phyloP scores from a whole-genome alignment of 371 early-diverging fungal genomes.

The Syncephalastrum sp. region DNA sequence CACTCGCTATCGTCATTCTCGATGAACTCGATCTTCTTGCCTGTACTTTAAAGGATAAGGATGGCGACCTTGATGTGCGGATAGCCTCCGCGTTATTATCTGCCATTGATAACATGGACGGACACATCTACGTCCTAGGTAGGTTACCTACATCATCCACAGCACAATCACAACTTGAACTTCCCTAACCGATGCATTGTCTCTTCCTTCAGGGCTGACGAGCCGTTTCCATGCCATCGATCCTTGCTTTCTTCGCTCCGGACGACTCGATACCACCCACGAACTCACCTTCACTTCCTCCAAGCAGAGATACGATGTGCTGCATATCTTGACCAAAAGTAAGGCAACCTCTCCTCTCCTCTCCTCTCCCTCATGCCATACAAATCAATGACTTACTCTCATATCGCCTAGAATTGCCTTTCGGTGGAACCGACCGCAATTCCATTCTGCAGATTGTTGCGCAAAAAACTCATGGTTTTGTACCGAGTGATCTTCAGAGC shows the following conservation, averaged over 20 bases:
- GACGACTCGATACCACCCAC: constrained; percentile 53
- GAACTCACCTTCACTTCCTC: constrained; percentile 50
- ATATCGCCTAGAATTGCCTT: constrained; percentile 55
- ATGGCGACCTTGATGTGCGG: constrained; percentile 35
- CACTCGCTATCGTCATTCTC: constrained; percentile 47
- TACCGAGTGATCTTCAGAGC: constrained; percentile 71
- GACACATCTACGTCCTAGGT: constrained; percentile 56
- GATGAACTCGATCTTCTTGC: constrained; percentile 68
- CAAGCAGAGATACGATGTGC: constrained; percentile 41
- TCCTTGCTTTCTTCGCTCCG: constrained; percentile 52
- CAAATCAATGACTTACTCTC: neutral
- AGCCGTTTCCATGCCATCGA: constrained; percentile 60
- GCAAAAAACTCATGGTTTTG: constrained; percentile 92
- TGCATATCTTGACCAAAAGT: constrained; percentile 53
- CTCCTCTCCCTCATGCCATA: too few species aligned
- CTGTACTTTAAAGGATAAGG: constrained; percentile 35
- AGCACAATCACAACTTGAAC: neutral
- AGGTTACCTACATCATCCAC: neutral
- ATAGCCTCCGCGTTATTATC: constrained; percentile 23
- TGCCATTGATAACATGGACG: constrained; percentile 46
- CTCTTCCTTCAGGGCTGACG: constrained; percentile 34
- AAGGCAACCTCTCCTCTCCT: constrained; percentile 4
- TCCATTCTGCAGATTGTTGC: constrained; percentile 79
- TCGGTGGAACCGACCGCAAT: constrained; percentile 33
- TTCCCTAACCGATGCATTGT: neutral